Evolutionary conservation across 1,284 basidiomycete species (phyloP), one percentile per base, ranked within the genome.

Genomic region (Phenoliferia sp.): DNA sequence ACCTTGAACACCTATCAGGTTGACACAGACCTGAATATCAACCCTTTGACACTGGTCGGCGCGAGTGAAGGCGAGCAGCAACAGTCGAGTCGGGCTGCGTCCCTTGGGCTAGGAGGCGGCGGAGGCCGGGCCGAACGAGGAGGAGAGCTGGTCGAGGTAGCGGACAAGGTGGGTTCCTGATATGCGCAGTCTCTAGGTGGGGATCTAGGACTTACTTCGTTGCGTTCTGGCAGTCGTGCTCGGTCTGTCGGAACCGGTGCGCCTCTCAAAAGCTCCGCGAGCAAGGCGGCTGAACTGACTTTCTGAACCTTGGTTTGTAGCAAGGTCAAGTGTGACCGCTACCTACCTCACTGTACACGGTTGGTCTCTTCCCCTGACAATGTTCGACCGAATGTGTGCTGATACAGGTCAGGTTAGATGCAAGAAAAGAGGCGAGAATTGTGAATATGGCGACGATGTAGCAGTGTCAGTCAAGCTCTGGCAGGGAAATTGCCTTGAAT

Each of bases 361-460:
- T 71, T 64, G 29, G n/a, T n/a, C n/a, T n/a, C n/a, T n/a, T n/a
- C n/a, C n/a, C n/a, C n/a, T n/a, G n/a, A n/a, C n/a, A n/a, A n/a
- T n/a, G n/a, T n/a, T n/a, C n/a, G n/a, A n/a, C n/a, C n/a, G n/a
- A n/a, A n/a, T n/a, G n/a, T n/a, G n/a, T n/a, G n/a, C n/a, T n/a
- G n/a, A n/a, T n/a, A n/a, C n/a, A n/a, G n/a, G n/a, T n/a, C n/a
- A n/a, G n/a, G n/a, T n/a, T n/a, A n/a, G n/a, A 32, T 54, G 56
- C 35, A 22, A 33, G 54, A 69, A 69, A 59, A 62, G 70, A 2
- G 66, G 58, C 22, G 70, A 71, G 52, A 3, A 4, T 9, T 71
- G 70, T 44, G 70, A 71, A 16, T 71, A 67, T 34, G 65, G 65
- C 17, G 63, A 69, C 12, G 70, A 69, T 6, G 61, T 71, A 9